These are phyloP conservation scores for Cyberlindnera americana DNA, from an alignment of 805 yeast genomes.

Conservation along the genomic window DNA sequence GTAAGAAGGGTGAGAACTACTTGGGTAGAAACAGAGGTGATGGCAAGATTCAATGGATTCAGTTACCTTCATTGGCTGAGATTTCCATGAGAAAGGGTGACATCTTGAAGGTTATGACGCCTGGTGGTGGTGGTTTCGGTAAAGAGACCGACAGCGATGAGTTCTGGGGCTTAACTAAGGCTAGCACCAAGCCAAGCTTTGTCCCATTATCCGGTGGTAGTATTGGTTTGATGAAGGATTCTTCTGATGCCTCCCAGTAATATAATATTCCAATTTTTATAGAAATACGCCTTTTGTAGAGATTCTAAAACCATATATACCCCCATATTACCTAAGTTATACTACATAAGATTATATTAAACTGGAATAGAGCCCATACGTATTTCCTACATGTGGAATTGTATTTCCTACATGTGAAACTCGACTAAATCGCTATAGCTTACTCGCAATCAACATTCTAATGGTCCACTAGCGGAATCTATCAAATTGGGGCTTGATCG, in stretches of 20 bases:
- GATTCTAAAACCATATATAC: background rate
- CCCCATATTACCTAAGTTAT: too few species aligned
- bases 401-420: too few species aligned
- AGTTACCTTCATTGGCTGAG: conserved; percentile 32
- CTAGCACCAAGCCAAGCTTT: conserved; percentile 7
- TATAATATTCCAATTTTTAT: too few species aligned
- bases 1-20: conserved; percentile 44
- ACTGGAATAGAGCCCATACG: too few species aligned
- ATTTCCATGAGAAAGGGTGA: conserved; percentile 37
- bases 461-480: too few species aligned
- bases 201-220: conserved; percentile 26
- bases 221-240: conserved; percentile 19
- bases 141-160: conserved; percentile 26
- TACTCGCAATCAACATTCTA: too few species aligned
- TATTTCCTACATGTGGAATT: too few species aligned
- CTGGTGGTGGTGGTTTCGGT: conserved; percentile 48
- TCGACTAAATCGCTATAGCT: too few species aligned
- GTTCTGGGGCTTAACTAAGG: conserved; percentile 23
- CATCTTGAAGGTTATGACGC: conserved; percentile 35
- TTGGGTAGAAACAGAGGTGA: conserved; percentile 32
- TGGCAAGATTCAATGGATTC: conserved; percentile 33
- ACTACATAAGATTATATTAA: too few species aligned
- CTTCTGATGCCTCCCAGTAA: conserved; percentile 21
- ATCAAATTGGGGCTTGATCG: too few species aligned
- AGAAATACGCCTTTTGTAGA: too few species aligned